These are phyloP conservation scores for Chloranthus sessilifolius DNA, from an alignment of 164 flowering plant species.

Conservation along the genomic window DNA sequence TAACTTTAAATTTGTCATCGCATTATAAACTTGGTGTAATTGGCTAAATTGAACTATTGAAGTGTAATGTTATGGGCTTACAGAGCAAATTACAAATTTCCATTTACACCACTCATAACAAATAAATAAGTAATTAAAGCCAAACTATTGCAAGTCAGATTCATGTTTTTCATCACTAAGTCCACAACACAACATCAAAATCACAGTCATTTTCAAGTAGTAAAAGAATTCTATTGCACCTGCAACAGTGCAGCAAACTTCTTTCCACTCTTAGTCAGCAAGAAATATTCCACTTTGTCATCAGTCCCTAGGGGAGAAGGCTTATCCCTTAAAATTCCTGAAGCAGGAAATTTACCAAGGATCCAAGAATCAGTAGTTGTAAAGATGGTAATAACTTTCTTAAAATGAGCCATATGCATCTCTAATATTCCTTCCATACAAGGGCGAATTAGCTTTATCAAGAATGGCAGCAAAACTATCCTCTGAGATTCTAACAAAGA, in stretches of 20 bases:
- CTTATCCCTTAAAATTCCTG: constrained; percentile 30
- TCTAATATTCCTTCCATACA: constrained; percentile 41
- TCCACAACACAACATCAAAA: too few relatives aligned
- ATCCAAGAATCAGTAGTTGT: constrained; percentile 52
- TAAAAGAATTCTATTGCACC: constrained; percentile 28
- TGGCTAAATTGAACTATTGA: too few relatives aligned
- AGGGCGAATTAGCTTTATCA: constrained; percentile 47
- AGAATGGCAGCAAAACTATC: constrained; percentile 36
- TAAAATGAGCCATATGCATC: constrained; percentile 38
- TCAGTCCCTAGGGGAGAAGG: constrained; percentile 18
- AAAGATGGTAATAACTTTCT: constrained; percentile 42
- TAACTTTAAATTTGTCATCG: too few relatives aligned
- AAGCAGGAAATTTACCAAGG: constrained; percentile 43
- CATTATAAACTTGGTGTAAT: too few relatives aligned
- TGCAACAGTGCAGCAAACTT: constrained; percentile 49
- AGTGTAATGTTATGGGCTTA: too few relatives aligned
- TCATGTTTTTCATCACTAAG: too few relatives aligned
- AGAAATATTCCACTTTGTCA: constrained; percentile 37
- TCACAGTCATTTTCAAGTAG: too few relatives aligned
- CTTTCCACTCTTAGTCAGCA: constrained; percentile 59
- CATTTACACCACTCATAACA: too few relatives aligned
- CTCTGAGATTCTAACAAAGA: constrained; percentile 46
- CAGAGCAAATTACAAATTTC: too few relatives aligned
- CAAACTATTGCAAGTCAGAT: too few relatives aligned
- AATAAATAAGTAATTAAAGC: too few relatives aligned